Base-by-base conservation (phyloP, 2,329 filamentous ascomycete genomes). In the Ascochyta fabae region DNA sequence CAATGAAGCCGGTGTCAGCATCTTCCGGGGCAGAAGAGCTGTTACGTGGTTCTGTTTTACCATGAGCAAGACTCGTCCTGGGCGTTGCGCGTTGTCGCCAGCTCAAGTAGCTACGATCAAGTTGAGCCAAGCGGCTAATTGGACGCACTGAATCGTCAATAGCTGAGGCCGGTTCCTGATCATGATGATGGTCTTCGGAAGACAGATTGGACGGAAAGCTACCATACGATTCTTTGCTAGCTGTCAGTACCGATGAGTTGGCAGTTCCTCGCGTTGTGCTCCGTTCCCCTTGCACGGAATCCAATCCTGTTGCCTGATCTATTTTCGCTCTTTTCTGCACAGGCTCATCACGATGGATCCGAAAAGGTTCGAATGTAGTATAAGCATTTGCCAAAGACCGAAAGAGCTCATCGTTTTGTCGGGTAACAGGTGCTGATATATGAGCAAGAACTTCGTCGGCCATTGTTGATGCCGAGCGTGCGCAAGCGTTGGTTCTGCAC, bases 401-500 rank as follows among this genome's bases (percentile, higher is more conserved):
- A 56, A 75, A 79, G 4, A 71, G 57, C 34, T 78, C 72, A 67
- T 82, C 80, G 56, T 77, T 74, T 35, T 70, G 68, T 27, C 68
- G 71, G 34, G 72, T 76, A 8, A 76, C 74, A 8, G 78, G 69
- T 6, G 79, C 75, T 54, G 79, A 78, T 36, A 79, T 76, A 62
- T 82, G 80, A 31, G 78, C 76, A 29, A 80, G 70, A 26, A 82
- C 70, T 55, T 79, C 75, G 65, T 77, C 72, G 51, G 59, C 61
- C 71, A 72, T 73, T 36, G 43, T 57, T 53, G 53, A 48, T 44
- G 34, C 29, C 39, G 16, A 48, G 16, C n/a, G 31, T n/a, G 23
- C 47, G 23, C 33, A 49, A 41, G 35, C 46, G 56, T 35, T 31
- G 45, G 1, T 39, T 15, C 49, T 53, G 50, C 24, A 58, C 22